A percentile compares a stretch with the other conserved stretches of the same genome.
These are phyloP conservation scores for Penicillium palitans DNA, from an alignment of 2,329 filamentous ascomycete species.

Conservation along the genomic window DNA sequence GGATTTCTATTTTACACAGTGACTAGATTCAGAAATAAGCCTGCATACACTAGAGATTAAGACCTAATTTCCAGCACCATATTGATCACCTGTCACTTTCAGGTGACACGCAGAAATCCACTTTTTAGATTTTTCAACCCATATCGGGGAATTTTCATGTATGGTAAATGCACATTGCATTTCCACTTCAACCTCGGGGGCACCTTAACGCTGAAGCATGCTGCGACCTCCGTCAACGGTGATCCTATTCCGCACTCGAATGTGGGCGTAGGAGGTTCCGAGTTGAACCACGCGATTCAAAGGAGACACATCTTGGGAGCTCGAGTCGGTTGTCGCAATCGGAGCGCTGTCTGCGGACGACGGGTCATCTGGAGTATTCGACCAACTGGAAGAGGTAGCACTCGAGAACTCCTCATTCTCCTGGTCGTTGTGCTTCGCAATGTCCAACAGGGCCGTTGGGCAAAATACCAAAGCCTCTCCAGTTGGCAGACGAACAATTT, in stretches of 20 bases:
- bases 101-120: neutral
- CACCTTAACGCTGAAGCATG: neutral
- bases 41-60: neutral
- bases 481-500: slow-evolving; percentile 1
- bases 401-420: neutral
- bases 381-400: neutral
- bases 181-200: neutral
- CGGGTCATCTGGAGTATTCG: neutral
- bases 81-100: neutral
- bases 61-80: neutral
- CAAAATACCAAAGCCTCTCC: slow-evolving; percentile 7
- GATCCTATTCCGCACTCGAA: slow-evolving; percentile 6
- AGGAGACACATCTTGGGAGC: neutral
- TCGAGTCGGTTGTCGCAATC: neutral
- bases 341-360: neutral
- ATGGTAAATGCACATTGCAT: neutral
- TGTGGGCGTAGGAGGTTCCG: neutral
- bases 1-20: neutral
- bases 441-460: slow-evolving; percentile 1
- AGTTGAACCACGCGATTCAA: neutral
- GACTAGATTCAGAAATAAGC: neutral
- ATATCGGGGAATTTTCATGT: neutral
- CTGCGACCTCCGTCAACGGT: slow-evolving; percentile 8
- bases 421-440: neutral
- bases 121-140: neutral